These are phyloP conservation scores for Lipomyces starkeyi DNA, from an alignment of 805 yeast genomes.

Conservation along the genomic window DNA sequence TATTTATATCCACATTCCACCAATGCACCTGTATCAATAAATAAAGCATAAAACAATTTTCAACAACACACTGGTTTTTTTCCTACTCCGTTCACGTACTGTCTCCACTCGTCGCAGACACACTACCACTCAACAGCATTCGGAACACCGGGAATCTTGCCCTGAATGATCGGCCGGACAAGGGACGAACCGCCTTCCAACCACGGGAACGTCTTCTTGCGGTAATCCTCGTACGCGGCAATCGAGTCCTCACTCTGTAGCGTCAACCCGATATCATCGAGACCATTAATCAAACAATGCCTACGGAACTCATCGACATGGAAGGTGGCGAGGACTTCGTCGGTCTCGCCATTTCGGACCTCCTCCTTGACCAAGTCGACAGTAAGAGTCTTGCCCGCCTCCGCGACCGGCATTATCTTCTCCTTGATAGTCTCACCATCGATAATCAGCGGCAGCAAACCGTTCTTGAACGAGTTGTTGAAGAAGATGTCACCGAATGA, in stretches of 20 bases:
- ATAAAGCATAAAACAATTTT: not conserved
- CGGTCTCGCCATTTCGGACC: slow-evolving; percentile 63
- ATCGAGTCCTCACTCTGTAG: slow-evolving; percentile 85
- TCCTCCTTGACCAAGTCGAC: slow-evolving; percentile 88
- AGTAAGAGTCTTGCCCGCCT: slow-evolving; percentile 69
- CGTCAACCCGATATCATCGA: slow-evolving; percentile 96
- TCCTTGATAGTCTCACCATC: slow-evolving; percentile 73
- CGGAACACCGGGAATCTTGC: slow-evolving; percentile 37
- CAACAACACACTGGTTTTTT: too few relatives aligned
- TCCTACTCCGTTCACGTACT: not conserved
- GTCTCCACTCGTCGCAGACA: not conserved
- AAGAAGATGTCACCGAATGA: slow-evolving; percentile 98
- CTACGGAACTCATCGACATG: slow-evolving; percentile 92
- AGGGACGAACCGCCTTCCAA: slow-evolving; percentile 47
- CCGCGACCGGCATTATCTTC: slow-evolving; percentile 81
- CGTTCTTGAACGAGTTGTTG: slow-evolving; percentile 96
- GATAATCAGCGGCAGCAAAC: slow-evolving; percentile 90
- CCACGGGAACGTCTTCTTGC: slow-evolving; percentile 85
- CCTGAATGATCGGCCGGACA: slow-evolving; percentile 32
- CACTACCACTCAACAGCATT: slow-evolving; percentile 36
- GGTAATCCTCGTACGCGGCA: slow-evolving; percentile 69
- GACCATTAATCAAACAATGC: slow-evolving; percentile 91
- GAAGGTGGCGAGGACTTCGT: slow-evolving; percentile 79
- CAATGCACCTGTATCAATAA: not conserved
- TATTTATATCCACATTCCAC: too few relatives aligned